phyloP scores from a whole-genome alignment of 2,329 filamentous ascomycete genomes.

The Monosporascus sp. region DNA sequence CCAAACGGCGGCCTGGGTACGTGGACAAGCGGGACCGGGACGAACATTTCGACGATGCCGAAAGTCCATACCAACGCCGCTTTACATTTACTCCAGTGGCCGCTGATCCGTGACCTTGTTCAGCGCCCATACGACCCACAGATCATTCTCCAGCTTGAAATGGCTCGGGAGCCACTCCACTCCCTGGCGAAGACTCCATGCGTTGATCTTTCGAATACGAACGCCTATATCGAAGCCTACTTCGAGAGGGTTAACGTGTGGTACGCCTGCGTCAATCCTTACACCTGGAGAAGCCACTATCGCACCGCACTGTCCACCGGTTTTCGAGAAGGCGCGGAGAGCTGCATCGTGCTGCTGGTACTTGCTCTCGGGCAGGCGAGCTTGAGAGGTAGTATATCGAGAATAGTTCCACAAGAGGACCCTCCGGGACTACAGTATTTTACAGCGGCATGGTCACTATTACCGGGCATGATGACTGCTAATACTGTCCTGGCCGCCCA shows the following conservation, averaged over 20 bases:
- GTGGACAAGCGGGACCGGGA: slow-evolving; percentile 53
- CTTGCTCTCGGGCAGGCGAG: slow-evolving; percentile 73
- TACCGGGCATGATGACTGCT: slow-evolving; percentile 73
- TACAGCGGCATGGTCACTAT: slow-evolving; percentile 70
- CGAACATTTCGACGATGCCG: slow-evolving; percentile 80
- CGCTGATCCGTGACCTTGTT: slow-evolving; percentile 71
- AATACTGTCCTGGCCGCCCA: slow-evolving; percentile 75
- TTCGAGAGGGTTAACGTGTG: slow-evolving; percentile 78
- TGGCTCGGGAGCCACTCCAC: slow-evolving; percentile 70
- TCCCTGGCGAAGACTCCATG: slow-evolving; percentile 58
- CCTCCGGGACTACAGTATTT: slow-evolving; percentile 75
- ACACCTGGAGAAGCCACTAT: slow-evolving; percentile 73
- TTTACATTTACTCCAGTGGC: slow-evolving; percentile 73
- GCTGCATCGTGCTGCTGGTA: slow-evolving; percentile 75
- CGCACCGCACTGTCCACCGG: slow-evolving; percentile 68
- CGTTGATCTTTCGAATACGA: slow-evolving; percentile 68
- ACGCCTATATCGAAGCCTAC: slow-evolving; percentile 71
- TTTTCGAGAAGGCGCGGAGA: slow-evolving; percentile 74
- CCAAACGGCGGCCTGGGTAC: slow-evolving; percentile 64
- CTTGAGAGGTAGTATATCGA: slow-evolving; percentile 68
- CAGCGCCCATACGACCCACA: slow-evolving; percentile 74
- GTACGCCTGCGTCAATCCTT: slow-evolving; percentile 81
- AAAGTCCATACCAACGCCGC: slow-evolving; percentile 79
- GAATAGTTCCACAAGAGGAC: slow-evolving; percentile 61
- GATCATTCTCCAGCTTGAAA: slow-evolving; percentile 74